Conservation (phyloP, 306 rosid genomes). For the Spatholobus suberectus region DNA sequence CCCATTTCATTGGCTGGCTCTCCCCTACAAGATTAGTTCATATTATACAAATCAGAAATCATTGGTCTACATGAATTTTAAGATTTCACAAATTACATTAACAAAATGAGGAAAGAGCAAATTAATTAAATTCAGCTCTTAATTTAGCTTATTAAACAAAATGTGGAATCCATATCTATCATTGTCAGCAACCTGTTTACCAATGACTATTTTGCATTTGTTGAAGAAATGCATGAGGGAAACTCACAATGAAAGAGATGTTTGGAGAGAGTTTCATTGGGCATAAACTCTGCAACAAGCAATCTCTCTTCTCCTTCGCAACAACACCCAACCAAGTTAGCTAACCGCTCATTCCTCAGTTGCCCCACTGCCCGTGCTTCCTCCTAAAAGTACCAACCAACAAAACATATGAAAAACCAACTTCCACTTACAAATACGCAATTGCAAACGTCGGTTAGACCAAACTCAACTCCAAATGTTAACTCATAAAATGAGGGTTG, state of each 20-base stretch:
- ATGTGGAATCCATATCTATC: background rate
- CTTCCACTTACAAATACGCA: background rate
- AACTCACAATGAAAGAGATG: slow-evolving; percentile 82
- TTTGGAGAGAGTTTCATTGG: slow-evolving; percentile 81
- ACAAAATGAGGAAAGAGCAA: background rate
- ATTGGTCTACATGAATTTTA: slow-evolving; percentile 3
- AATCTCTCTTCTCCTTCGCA: slow-evolving; percentile 79
- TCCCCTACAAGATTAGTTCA: slow-evolving; percentile 62
- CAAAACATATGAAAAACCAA: background rate
- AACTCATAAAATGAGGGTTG: background rate
- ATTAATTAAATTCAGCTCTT: background rate
- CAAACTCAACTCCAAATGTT: background rate
- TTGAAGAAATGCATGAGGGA: background rate
- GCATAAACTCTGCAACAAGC: slow-evolving; percentile 87
- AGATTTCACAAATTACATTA: slow-evolving; percentile 15
- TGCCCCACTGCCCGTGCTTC: slow-evolving; percentile 82
- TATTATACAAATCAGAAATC: slow-evolving; percentile 30
- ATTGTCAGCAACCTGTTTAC: background rate
- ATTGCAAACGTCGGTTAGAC: background rate
- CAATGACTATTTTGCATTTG: background rate
- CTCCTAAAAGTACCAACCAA: slow-evolving; percentile 56
- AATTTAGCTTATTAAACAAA: slow-evolving; percentile 5
- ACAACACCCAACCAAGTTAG: slow-evolving; percentile 85
- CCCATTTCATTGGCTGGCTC: slow-evolving; percentile 89
- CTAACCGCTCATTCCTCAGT: slow-evolving; percentile 69